Conservation (phyloP, 345 rosid genomes). For the Draba incana region DNA sequence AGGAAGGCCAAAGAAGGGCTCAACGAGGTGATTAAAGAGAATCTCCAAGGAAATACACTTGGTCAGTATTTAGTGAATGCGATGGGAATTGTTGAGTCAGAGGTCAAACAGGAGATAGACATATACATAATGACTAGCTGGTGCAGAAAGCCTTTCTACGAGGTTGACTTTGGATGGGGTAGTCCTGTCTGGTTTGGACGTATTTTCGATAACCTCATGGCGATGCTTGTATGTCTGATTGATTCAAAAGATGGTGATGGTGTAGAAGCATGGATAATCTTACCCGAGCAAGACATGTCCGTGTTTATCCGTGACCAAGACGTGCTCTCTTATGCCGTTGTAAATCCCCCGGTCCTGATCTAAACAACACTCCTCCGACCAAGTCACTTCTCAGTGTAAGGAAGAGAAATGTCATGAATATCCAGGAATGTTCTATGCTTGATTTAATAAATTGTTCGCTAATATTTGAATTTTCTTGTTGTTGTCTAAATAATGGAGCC, state of each 20-base stretch:
- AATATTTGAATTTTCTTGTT: no score
- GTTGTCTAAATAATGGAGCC: no score
- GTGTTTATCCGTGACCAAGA: conserved; percentile 48
- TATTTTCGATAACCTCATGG: background rate
- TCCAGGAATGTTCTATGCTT: no score
- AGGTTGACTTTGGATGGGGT: conserved; percentile 60
- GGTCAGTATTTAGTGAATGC: background rate
- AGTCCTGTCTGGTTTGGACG: conserved; percentile 47
- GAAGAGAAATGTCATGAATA: no score
- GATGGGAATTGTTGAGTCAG: background rate
- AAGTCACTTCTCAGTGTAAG: no score
- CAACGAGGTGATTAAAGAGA: conserved; percentile 5
- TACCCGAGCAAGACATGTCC: conserved; percentile 47
- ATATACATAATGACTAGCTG: conserved; percentile 44
- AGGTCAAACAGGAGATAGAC: conserved; percentile 23
- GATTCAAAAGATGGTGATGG: conserved; percentile 48
- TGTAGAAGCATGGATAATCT: conserved; percentile 54
- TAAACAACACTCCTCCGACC: background rate
- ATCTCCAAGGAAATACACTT: background rate
- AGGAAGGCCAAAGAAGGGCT: conserved; percentile 33
- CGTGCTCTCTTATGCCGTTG: conserved; percentile 43
- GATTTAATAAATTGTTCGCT: no score
- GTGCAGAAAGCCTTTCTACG: conserved; percentile 49
- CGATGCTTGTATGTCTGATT: conserved; percentile 3
- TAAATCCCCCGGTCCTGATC: conserved; percentile 40